phyloP scores from a whole-genome alignment of 345 rosid genomes.

The Populus ilicifolia region DNA sequence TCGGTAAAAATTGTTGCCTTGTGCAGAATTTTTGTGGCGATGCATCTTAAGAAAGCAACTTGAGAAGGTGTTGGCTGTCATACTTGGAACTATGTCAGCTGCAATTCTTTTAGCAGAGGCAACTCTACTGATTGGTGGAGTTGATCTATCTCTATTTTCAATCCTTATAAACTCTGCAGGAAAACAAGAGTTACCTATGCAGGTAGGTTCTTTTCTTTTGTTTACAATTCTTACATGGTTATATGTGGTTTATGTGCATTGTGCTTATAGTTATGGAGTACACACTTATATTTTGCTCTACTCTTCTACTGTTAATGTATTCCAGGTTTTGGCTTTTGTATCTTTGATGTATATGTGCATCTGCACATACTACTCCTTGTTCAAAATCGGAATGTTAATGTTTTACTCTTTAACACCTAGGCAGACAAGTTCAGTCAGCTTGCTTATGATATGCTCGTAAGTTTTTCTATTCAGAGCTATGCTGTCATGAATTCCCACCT shows the following conservation, averaged over 20 bases:
- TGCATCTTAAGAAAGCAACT: conserved; percentile 68
- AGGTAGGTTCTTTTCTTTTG: conserved; percentile 16
- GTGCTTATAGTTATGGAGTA: background rate
- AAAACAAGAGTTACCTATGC: conserved; percentile 29
- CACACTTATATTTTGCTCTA: background rate
- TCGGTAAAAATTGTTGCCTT: background rate
- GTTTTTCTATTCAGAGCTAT: conserved; percentile 23
- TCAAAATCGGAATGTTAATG: conserved; percentile 96
- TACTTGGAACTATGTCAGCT: conserved; percentile 76
- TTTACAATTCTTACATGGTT: background rate
- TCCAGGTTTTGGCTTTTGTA: conserved; percentile 80
- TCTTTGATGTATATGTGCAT: conserved; percentile 98
- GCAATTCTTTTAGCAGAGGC: conserved; percentile 99
- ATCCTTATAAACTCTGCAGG: conserved; percentile 77
- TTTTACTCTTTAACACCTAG: conserved; percentile 94
- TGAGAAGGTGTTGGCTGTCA: conserved; percentile 60
- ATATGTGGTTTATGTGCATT: background rate
- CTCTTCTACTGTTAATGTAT: conserved; percentile 17
- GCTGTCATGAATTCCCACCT: conserved; percentile 5
- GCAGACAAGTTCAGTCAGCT: conserved; percentile 92
- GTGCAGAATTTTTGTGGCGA: conserved; percentile 87
- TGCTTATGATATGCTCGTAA: conserved; percentile 99
- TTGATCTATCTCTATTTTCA: conserved; percentile 91
- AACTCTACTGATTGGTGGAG: conserved; percentile 43
- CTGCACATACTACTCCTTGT: conserved; percentile 92